Evolutionary conservation across 192 early-diverging fungal species (phyloP), one percentile per base, ranked within the genome.

Genomic region (Phycomyces blakesleeanus): DNA sequence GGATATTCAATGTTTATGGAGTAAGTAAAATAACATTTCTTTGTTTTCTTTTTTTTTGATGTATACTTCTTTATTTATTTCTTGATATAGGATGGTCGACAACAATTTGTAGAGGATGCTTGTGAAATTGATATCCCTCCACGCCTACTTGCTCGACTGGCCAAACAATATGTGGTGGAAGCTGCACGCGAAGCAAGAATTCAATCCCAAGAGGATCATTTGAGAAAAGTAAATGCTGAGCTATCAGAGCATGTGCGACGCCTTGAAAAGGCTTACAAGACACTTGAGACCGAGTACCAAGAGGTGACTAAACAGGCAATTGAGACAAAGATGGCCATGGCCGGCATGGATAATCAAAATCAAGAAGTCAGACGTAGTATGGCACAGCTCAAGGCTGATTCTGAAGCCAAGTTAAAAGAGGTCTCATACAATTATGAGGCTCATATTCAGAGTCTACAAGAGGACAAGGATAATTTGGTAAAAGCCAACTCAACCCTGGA

Each of bases 1-100:
- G 89, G 1, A 71, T 99, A 56, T 96, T 95, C 78, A 91, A 94
- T 52, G 77, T 81, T 21, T 99, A 95, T 81, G 74, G 81, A 70
- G 87, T 90, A 67, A 67, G 80, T 80, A 57, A 37, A 49, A 54
- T 22, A n/a, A n/a, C n/a, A n/a, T 1, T 47, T 16, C 14, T 5
- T 24, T 27, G 20, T 3, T 25, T 10, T 34, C 1, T 39, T 55
- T 10, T 0, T 24, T 26, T 25, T 21, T 5, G 12, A 11, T 9
- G 0, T 56, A 16, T 81, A 59, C 49, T 85, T 59, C 10, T n/a
- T 29, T 18, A 18, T 1, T 11, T 14, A 51, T 34, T 22, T 41
- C 52, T 47, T 56, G n/a, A n/a, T n/a, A n/a, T 70, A 85, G 72
- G 83, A 89, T 24, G 76, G 92, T 55, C 74, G 87, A 2, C 73